Base-by-base conservation (phyloP, 176 grass and related monocot genomes). In the Melocanna baccifera region DNA sequence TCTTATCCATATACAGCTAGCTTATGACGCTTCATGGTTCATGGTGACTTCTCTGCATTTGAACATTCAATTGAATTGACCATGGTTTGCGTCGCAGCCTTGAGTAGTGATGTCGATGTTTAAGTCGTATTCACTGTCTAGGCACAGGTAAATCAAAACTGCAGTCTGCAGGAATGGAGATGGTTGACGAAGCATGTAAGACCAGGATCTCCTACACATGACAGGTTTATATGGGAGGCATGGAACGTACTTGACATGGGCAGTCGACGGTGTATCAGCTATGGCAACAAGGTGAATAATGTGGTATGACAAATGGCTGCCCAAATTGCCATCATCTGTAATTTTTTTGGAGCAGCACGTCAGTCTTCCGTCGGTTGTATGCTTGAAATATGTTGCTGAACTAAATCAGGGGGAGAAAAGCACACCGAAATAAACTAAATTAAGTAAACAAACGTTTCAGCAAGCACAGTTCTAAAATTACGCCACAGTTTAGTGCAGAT, bases 31-130 rank as follows among this genome's bases (percentile, higher is more conserved):
- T 41, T 41, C 40, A 9, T 41, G 41, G 12, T 63, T 74, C 34
- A 2, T 1, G 4, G 12, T 30, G 68, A 20, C 55, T 46, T 8
- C 47, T 77, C 18, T 58, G 52, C 4, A 70, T 9, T 53, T 63
- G 62, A 68, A 42, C 15, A 63, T 29, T 76, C 29, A 76, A 16
- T 69, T 25, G 62, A 77, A 77, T 62, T 70, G 79, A 77, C 62
- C 50, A 32, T 46, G 8, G 16, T 58, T 85, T 57, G 48, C 12
- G 7, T 43, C 13, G 29, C 18, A 7, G 22, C 53, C 79, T 30
- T 61, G 15, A 56, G 39, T 16, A 20, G 51, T 53, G 6, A 53
- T 8, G 18, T 20, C 18, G 15, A 20, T 7, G 2, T 55, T 52
- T 70, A 34, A 62, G 28, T 42, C 41, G 41, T 42, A 10, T 42